phyloP scores from a whole-genome alignment of 2,329 filamentous ascomycete species.

The Aureobasidium sp. region DNA sequence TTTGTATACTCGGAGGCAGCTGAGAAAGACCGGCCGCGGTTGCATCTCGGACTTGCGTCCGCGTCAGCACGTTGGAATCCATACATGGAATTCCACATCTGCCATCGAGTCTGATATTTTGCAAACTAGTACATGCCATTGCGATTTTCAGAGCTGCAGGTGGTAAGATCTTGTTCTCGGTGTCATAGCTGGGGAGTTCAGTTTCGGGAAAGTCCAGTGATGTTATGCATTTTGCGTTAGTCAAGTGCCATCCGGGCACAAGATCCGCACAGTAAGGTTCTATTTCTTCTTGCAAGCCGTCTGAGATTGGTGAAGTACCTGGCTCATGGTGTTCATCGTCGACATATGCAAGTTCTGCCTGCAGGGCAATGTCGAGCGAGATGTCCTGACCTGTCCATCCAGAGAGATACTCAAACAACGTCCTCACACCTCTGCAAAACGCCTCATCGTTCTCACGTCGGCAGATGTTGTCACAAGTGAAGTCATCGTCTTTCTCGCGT shows the following conservation, averaged over 20 bases:
- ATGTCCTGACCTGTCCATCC: not conserved
- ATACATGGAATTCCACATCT: not conserved
- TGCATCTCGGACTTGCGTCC: not conserved
- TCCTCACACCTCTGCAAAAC: not conserved
- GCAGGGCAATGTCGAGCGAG: not conserved
- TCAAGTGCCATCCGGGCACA: no score
- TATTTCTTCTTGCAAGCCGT: not conserved
- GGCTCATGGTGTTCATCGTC: not conserved
- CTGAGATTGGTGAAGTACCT: not conserved
- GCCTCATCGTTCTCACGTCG: not conserved
- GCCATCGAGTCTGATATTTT: not conserved
- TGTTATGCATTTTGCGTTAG: not conserved
- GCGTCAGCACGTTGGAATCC: not conserved
- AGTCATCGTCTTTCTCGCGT: not conserved
- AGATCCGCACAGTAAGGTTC: not conserved
- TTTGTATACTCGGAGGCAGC: not conserved
- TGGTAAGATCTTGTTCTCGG: not conserved
- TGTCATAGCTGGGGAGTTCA: no score
- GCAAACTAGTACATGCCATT: not conserved
- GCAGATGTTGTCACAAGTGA: not conserved
- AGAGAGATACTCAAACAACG: not conserved
- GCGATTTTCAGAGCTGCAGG: not conserved
- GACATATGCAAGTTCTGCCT: not conserved
- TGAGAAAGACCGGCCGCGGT: not conserved
- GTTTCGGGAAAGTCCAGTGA: not conserved